A percentile compares a stretch with the other conserved stretches of the same genome.
These are phyloP conservation scores for Stereocaulon alpinum DNA, from an alignment of 495 filamentous ascomycete species.

Conservation along the genomic window DNA sequence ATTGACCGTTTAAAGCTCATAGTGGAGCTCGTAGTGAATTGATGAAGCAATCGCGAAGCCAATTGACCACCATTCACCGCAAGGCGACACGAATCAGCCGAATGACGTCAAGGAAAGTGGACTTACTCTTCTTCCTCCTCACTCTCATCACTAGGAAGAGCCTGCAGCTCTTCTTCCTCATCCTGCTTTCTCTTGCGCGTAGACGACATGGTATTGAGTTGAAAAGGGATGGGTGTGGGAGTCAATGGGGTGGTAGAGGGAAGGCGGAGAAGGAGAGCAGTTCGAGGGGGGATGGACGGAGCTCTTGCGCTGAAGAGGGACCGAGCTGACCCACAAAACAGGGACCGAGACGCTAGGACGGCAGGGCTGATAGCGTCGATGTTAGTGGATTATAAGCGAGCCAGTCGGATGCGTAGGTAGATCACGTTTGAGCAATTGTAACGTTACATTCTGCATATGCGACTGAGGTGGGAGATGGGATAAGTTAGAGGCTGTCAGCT, in stretches of 20 bases:
- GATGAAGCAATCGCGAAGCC: conserved; percentile 1
- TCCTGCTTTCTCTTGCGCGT: conserved; percentile 61
- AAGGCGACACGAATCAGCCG: conserved; percentile 9
- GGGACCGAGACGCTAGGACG: background rate
- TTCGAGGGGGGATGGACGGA: conserved; percentile 1
- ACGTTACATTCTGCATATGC: background rate
- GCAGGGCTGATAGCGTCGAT: conserved; percentile 4
- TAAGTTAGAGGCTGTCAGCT: too few relatives aligned
- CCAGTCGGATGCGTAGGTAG: conserved; percentile 4
- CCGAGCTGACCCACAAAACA: conserved; percentile 9
- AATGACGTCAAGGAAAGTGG: conserved; percentile 22
- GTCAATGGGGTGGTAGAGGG: background rate
- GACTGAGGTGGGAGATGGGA: too few relatives aligned
- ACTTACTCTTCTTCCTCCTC: conserved; percentile 58
- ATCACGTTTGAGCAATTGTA: background rate
- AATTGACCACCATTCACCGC: conserved; percentile 10
- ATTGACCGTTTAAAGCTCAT: background rate
- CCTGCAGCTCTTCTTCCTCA: conserved; percentile 48
- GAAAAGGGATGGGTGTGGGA: background rate
- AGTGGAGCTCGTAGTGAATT: conserved; percentile 4
- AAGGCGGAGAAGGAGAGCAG: background rate
- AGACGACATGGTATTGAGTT: conserved; percentile 34
- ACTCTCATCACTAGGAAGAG: conserved; percentile 50
- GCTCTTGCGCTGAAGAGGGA: background rate
- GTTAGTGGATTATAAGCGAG: conserved; percentile 7